Evolutionary conservation across 1,139 yeast genomes (phyloP), one percentile per base, ranked within the genome.

Genomic region (Scheffersomyces cryptocercus): DNA sequence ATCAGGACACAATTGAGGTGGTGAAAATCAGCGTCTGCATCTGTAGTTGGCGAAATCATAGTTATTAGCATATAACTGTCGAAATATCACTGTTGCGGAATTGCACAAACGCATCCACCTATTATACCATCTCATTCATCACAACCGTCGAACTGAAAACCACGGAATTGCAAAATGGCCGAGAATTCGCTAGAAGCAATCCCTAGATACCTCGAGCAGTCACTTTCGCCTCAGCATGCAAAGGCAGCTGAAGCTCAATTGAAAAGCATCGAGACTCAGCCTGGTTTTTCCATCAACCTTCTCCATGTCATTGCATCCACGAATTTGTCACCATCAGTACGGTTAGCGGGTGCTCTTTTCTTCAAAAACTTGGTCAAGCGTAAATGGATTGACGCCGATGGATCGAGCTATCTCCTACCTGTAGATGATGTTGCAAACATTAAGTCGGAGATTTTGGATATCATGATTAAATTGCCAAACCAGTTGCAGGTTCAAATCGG

Each of bases 351-450:
- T 14, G 93, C 97, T 2, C 70, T 95, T 43, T 90, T 86, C 65
- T 90, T 95, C 70, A 95, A 95, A 62, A 95, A 95, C 62, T 79
- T 89, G 51, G 76, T 93, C 52, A 85, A 81, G 53, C 72, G 97
- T 42, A 84, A 79, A 56, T 95, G 98, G 98, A 82, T 86, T 28
- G 88, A 89, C 61, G 96, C 89, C 52, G 88, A 88, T 48, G 98
- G 99, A 1, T 31, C 35, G 2, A 78, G 77, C 46, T 85, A 93
- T 61, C 62, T 82, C 46, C 68, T 91, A 30, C 77, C 85, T 1
- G 52, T 62, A 1, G 70, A 71, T 5, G 96, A 91, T 58, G 87
- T 87, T 1, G 70, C 66, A 9, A 70, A 84, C 44, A 79, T 95
- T 55, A 93, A 93, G 61, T 50, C 67, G 7, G 93, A 90, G 57